phyloP scores from a whole-genome alignment of 2,329 filamentous ascomycete genomes.

The Pestalotiopsis sp. region DNA sequence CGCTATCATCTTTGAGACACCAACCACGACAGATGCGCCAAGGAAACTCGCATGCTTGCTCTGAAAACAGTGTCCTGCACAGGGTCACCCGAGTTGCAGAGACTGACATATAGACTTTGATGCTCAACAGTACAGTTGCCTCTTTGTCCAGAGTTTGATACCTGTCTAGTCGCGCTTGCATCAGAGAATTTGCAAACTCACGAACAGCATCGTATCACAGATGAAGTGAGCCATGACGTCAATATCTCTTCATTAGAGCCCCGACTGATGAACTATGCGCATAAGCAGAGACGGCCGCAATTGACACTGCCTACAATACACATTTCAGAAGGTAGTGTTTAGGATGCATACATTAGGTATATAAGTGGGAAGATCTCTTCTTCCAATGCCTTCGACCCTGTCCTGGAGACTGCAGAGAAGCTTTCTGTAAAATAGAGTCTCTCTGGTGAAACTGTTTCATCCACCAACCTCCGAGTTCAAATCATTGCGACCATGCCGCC shows the following conservation, averaged over 20 bases:
- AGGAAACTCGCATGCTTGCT: background rate
- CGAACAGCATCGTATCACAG: background rate
- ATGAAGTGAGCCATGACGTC: background rate
- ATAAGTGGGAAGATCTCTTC: background rate
- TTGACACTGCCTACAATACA: background rate
- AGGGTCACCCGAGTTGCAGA: background rate
- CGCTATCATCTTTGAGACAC: background rate
- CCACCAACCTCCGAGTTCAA: background rate
- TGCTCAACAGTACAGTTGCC: background rate
- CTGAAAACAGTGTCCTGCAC: background rate
- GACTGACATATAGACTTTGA: background rate
- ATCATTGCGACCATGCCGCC: constrained; percentile 1
- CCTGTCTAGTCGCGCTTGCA: background rate
- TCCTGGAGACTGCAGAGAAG: background rate
- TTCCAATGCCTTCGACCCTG: background rate
- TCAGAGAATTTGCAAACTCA: background rate
- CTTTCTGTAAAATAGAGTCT: background rate
- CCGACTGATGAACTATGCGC: background rate
- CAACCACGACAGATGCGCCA: background rate
- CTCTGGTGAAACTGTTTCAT: background rate
- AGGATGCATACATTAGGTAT: background rate
- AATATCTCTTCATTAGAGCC: background rate
- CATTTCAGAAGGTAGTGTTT: background rate
- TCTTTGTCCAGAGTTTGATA: background rate
- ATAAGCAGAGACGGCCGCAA: background rate